phyloP scores from a whole-genome alignment of 257 asterid genomes.

The Solanum habrochaites region DNA sequence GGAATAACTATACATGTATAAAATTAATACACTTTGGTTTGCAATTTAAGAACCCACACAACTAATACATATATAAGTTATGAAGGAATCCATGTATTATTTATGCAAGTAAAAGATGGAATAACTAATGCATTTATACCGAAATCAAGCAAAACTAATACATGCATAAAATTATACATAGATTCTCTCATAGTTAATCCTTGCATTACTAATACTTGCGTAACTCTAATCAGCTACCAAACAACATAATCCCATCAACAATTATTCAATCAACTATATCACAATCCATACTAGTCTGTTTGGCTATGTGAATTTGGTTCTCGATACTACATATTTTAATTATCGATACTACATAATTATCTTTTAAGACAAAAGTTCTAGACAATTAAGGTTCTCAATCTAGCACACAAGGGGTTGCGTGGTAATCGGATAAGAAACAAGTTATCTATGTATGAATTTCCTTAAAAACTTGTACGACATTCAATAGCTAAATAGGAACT shows the following conservation, averaged over 20 bases:
- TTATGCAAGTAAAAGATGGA: neutral
- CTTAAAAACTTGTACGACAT: neutral
- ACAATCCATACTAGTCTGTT: neutral
- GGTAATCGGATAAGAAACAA: neutral
- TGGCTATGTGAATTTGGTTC: neutral
- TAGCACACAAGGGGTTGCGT: neutral
- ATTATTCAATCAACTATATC: neutral
- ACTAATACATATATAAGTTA: too few relatives aligned
- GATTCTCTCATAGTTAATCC: neutral
- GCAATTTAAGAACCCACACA: too few relatives aligned
- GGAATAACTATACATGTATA: neutral
- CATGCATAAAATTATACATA: neutral
- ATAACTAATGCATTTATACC: neutral
- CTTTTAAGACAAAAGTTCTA: neutral
- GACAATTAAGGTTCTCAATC: neutral
- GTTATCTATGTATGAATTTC: neutral
- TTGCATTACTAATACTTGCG: neutral
- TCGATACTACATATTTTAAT: neutral
- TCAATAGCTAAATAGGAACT: neutral
- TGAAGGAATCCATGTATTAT: neutral
- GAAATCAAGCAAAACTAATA: neutral
- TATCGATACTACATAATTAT: neutral
- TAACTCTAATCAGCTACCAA: neutral
- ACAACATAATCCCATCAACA: conserved; percentile 43
- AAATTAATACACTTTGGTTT: too few relatives aligned